Base-by-base conservation (phyloP, 2,329 filamentous ascomycete genomes). In the Tolypocladium guangdongense region DNA sequence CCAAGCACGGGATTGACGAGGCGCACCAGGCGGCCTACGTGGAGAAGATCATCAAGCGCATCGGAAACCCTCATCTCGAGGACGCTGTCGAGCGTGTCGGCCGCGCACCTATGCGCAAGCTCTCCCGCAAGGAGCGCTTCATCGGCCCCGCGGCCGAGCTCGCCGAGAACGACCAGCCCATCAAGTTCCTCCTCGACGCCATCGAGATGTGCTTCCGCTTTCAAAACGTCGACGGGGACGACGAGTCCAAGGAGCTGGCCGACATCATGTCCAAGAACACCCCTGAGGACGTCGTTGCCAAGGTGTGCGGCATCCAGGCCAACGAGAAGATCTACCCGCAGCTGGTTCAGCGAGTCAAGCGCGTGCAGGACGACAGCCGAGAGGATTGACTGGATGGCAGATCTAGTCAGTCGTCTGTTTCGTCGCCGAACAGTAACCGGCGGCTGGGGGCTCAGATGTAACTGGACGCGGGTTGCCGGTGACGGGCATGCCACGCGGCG, bases 21-120 rank as follows among this genome's bases (percentile, higher is more conserved):
- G 72, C 84, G 51, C 88, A 90, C 65, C 93, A 99, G 74, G 75
- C 84, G 49, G 82, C 84, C 2, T 99, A 99, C 68, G 89, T 96
- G 56, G 80, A 93, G 65, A 91, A 88, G 74, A 99, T 99, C 73
- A 83, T 99, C 68, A 81, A 79, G 63, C 88, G 92, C 64, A 96
- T 97, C 71, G 88, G 88, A 70, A 97, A 97, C 77, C 91, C 90
- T 16, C 85, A 91, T 61, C 80, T 96, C 55, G 89, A 95, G 72
- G 92, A 99, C 71, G 86, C 86, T 14, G 90, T 96, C 37, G 90
- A 95, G 76, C 91, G 93, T 70, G 93, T 99, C 59, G 93, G 92
- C 53, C 91, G 93, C 67, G 92, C 91, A 20, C 93, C 93, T 20
- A 77, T 99, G 56, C 87, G 93, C 68, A 99, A 99, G 79, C 81